phyloP scores from a whole-genome alignment of 257 asterid species.

The Nicotiana knightiana region DNA sequence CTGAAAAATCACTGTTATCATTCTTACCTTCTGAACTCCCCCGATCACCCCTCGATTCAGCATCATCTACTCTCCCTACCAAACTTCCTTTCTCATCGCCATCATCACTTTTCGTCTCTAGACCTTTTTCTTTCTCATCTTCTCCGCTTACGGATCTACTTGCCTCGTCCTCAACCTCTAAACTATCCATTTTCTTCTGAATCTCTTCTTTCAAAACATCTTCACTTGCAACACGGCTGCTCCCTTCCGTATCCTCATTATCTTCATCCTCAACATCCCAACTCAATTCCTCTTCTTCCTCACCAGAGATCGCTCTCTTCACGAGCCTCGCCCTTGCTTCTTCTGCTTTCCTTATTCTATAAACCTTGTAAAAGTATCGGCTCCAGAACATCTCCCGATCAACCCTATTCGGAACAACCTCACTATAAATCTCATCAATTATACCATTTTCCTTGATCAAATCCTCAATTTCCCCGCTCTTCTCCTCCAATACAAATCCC shows the following conservation, averaged over 20 bases:
- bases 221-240: conserved; percentile 9
- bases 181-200: conserved; percentile 27
- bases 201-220: conserved; percentile 22
- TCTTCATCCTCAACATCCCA: conserved; percentile 77
- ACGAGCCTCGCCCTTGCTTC: conserved; percentile 62
- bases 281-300: conserved; percentile 72
- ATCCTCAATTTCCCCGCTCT: conserved; percentile 44
- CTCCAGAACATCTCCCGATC: conserved; percentile 74
- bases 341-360: conserved; percentile 51
- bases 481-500: conserved; percentile 59
- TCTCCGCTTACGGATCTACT: conserved; percentile 12
- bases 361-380: conserved; percentile 70
- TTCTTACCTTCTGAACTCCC: conserved; percentile 59
- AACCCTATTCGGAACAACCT: conserved; percentile 53
- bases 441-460: conserved; percentile 41
- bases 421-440: conserved; percentile 50
- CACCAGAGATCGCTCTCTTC: conserved; percentile 48
- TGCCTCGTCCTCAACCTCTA: conserved; percentile 16
- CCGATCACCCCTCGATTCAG: conserved; percentile 30
- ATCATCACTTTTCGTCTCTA: conserved; percentile 34
- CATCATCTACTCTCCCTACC: conserved; percentile 28
- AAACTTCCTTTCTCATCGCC: conserved; percentile 26
- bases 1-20: conserved; percentile 63
- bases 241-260: conserved; percentile 15
- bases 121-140: conserved; percentile 29